These are phyloP conservation scores for Coccinonectria pachysandricola DNA, from an alignment of 2,329 filamentous ascomycete species.

Conservation along the genomic window DNA sequence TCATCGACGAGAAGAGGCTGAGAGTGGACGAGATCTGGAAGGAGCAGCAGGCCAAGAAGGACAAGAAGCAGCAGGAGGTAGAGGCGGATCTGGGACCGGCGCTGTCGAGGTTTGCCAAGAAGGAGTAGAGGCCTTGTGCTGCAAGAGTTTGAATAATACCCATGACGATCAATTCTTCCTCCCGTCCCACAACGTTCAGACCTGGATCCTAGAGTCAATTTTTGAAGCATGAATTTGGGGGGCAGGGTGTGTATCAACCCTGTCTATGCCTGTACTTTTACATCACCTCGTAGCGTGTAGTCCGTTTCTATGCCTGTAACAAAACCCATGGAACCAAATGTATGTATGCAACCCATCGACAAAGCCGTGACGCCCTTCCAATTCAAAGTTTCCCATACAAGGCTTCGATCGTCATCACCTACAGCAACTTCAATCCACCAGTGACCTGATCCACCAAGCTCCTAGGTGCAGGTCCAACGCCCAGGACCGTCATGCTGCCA, in stretches of 20 bases:
- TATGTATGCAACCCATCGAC: too few species aligned
- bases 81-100: slow-evolving; percentile 75
- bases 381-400: background rate
- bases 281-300: background rate
- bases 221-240: too few species aligned
- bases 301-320: slow-evolving; percentile 6
- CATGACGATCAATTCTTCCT: slow-evolving; percentile 3
- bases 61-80: slow-evolving; percentile 51
- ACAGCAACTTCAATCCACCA: slow-evolving; percentile 74
- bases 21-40: slow-evolving; percentile 75
- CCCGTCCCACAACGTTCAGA: too few species aligned
- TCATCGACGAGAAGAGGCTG: slow-evolving; percentile 91
- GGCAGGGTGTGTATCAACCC: too few species aligned
- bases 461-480: slow-evolving; percentile 72
- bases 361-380: slow-evolving; percentile 1
- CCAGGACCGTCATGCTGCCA: slow-evolving; percentile 85
- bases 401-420: slow-evolving; percentile 14
- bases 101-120: slow-evolving; percentile 73
- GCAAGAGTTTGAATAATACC: slow-evolving; percentile 18
- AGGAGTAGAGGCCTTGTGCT: slow-evolving; percentile 33
- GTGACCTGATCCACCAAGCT: slow-evolving; percentile 81
- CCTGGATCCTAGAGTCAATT: background rate
- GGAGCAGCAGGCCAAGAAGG: slow-evolving; percentile 56
- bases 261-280: too few species aligned
- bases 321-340: too few species aligned